Base-by-base conservation (phyloP, 73 alveolate species). In the Tetrahymena thermophila region DNA sequence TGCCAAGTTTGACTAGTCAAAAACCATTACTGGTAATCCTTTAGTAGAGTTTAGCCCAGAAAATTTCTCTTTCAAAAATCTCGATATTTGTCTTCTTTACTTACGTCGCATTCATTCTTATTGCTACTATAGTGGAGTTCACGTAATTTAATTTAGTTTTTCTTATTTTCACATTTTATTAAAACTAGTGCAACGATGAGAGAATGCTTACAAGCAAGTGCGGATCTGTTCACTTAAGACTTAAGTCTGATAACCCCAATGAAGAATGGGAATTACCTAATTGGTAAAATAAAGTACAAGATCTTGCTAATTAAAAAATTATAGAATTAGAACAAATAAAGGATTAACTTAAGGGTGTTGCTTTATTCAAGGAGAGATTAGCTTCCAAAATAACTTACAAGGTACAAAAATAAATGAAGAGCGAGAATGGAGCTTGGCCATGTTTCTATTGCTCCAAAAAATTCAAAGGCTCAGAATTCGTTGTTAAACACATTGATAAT, bases 181-280 rank as follows among this genome's bases (percentile, higher is more conserved):
- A 19, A 28, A 31, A 28, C 9, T 71, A 71, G 89, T 71, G 89
- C 37, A n/a, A 71, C 11, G 89, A 71, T 8, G 89, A 71, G 11
- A 71, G 89, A 25, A 71, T 71, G 89, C 89, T 71, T n/a, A 71
- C 89, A 71, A 71, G 89, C 89, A 71, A 71, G 89, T 71, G 89
- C 31, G 89, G 89, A 28, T 71, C 89, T 10, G n/a, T 25, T 71
- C 89, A 71, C 23, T 71, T 71, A 71, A 71, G 89, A 71, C 89
- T 71, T 25, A 71, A 71, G 31, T 71, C 89, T 28, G 89, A 71
- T 31, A 71, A 71, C 35, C 83, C 83, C 6, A 71, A 71, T 25
- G 89, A 71, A 71, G 89, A 71, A 71, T 71, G 89, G 89, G 89
- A 71, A 71, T 71, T 71, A 31, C 89, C 89, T 71, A 71, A 71